Conservation (phyloP, 2,329 filamentous ascomycete genomes). For the Aspergillus pseudonomiae region DNA sequence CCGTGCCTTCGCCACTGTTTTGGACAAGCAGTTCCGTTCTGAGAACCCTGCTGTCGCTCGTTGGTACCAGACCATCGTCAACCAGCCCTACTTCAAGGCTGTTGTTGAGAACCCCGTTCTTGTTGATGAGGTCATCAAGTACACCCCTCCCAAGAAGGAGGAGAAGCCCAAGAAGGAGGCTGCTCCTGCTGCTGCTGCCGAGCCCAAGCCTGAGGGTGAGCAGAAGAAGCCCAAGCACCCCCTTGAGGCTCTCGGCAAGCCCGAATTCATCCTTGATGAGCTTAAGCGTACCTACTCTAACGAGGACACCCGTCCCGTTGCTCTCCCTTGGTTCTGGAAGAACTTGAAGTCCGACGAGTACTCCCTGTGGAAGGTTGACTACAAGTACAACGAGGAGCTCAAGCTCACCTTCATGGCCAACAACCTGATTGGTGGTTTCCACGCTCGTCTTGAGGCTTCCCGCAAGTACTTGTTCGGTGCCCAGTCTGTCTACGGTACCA, state of each 20-base stretch:
- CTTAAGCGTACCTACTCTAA: conserved; percentile 99
- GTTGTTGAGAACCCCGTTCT: conserved; percentile 75
- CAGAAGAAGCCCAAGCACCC: conserved; percentile 93
- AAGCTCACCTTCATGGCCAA: conserved; percentile 98
- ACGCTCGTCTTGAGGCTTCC: conserved; percentile 92
- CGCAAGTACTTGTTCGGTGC: conserved; percentile 98
- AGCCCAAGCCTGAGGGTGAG: conserved; percentile 63
- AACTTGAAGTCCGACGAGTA: conserved; percentile 93
- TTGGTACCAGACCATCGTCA: conserved; percentile 93
- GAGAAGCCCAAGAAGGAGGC: conserved; percentile 71
- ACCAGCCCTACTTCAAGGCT: conserved; percentile 86
- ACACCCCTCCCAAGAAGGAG: conserved; percentile 73
- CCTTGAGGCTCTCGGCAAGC: conserved; percentile 77
- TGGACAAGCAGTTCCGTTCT: conserved; percentile 84
- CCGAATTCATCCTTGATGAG: conserved; percentile 86
- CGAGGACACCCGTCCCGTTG: conserved; percentile 77
- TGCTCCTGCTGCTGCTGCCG: conserved; percentile 57
- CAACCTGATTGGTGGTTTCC: conserved; percentile 98
- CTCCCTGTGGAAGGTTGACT: conserved; percentile 90
- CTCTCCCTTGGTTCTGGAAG: conserved; percentile 98
- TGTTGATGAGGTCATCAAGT: conserved; percentile 78
- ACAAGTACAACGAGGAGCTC: conserved; percentile 99
- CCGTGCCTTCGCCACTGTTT: conserved; percentile 91
- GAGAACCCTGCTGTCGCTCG: conserved; percentile 83
- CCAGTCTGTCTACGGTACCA: conserved; percentile 83